Conservation (phyloP, 2,329 filamentous ascomycete genomes). For the Cadophora luteo-olivacea region DNA sequence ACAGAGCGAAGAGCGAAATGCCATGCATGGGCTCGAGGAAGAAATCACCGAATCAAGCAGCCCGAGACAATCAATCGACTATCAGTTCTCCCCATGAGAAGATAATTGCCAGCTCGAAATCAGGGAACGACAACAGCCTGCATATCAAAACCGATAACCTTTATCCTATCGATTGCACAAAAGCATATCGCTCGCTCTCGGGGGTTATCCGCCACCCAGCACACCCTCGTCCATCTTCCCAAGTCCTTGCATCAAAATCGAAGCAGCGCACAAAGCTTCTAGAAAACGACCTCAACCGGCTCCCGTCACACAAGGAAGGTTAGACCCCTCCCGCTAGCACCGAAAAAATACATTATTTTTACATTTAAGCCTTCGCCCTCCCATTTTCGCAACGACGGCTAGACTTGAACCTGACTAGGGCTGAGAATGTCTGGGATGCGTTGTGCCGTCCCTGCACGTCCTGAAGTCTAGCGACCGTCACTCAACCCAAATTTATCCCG, state of each 20-base stretch:
- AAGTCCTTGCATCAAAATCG: conserved; percentile 4
- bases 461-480: conserved; percentile 14
- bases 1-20: conserved; percentile 1
- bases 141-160: conserved; percentile 7
- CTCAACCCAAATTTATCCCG: conserved; percentile 6
- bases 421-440: conserved; percentile 3
- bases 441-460: background rate
- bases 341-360: conserved; percentile 17
- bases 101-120: background rate
- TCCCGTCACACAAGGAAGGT: conserved; percentile 2
- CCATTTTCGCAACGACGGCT: background rate
- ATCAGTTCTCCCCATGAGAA: conserved; percentile 5
- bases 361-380: conserved; percentile 16
- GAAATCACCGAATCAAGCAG: conserved; percentile 6
- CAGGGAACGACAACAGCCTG: background rate
- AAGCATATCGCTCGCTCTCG: background rate
- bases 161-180: background rate
- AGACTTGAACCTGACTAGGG: conserved; percentile 9
- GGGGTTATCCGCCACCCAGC: conserved; percentile 13
- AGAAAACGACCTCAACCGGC: background rate
- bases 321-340: conserved; percentile 1
- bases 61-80: conserved; percentile 6
- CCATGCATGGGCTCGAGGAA: background rate
- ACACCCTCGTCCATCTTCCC: conserved; percentile 5
- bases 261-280: conserved; percentile 14